Evolutionary conservation across 2,329 filamentous ascomycete species (phyloP).

Genomic region (Dactylellina parvicollis): DNA sequence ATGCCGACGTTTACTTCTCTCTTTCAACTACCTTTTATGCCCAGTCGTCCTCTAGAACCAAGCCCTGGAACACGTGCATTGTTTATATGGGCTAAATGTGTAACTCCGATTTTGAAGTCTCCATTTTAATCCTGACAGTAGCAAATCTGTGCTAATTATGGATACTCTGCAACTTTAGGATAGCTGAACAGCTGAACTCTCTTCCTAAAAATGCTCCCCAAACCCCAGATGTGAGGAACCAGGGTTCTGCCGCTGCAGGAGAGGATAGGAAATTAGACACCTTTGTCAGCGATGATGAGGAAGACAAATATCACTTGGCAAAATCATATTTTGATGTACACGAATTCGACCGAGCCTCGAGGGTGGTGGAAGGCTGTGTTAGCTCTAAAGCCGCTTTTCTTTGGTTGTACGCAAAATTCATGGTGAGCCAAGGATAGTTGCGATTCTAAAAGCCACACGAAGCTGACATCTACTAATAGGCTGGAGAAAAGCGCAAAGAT

Average conservation of each 20-base stretch:
- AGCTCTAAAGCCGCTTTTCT: constrained; percentile 81
- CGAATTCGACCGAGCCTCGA: constrained; percentile 92
- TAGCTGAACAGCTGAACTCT: constrained; percentile 47
- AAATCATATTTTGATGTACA: constrained; percentile 95
- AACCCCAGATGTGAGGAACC: constrained; percentile 76
- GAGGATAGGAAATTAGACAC: constrained; percentile 22
- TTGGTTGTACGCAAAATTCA: constrained; percentile 88
- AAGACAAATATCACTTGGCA: constrained; percentile 76
- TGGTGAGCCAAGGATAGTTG: constrained; percentile 61
- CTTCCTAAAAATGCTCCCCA: constrained; percentile 62
- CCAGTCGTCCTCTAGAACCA: no score
- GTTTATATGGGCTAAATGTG: constrained; percentile 1
- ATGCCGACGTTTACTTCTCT: no score
- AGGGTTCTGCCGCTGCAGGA: constrained; percentile 74
- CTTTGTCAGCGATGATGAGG: constrained; percentile 48
- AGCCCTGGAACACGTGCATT: neutral
- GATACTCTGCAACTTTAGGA: constrained; percentile 12
- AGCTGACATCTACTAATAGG: constrained; percentile 59
- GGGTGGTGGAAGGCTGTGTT: constrained; percentile 65
- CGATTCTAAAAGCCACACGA: neutral
- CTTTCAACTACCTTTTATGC: no score
- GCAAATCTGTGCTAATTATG: constrained; percentile 29
- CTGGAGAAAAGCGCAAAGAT: constrained; percentile 94
- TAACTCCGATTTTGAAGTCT: neutral
- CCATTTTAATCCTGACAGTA: constrained; percentile 4